Evolutionary conservation across 116 monocot species (phyloP), one percentile per base, ranked within the genome.

Genomic region (Thalassia testudinum): DNA sequence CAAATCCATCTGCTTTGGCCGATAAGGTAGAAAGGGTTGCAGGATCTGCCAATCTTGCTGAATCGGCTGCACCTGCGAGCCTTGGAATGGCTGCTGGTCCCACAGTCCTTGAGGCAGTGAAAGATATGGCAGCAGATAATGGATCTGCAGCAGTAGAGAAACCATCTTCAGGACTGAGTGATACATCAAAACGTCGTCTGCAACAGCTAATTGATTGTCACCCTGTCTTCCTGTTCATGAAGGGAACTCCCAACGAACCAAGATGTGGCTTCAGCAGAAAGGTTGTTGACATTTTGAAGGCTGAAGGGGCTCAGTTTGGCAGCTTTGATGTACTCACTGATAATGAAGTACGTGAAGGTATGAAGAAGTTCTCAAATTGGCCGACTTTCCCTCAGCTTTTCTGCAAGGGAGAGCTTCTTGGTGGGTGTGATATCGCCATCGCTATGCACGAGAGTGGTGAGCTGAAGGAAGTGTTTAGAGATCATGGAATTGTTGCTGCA

Each of bases 331-430:
- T 93, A 71, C 83, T 93, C 17, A 29, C 80, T 30, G 87, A 87
- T 63, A 62, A 74, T 44, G 87, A 87, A 19, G 87, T 93, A 12
- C 78, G 87, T 47, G 81, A 93, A 21, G 93, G 78, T 11, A 68
- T 93, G 74, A 87, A 93, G 58, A 74, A 80, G 44, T 81, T 80
- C 49, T 83, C 93, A n/a, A 87, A 87, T 28, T 87, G 93, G 87
- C 78, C 93, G 50, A 93, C 87, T 38, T 93, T 78, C 51, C 93
- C 87, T 37, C 93, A 93, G 51, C 76, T 93, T 20, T 93, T 59
- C 49, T 87, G 75, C 78, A 87, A 87, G 59, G 81, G 87, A 11
- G 93, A 93, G 56, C 74, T 93, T 59, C 47, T 93, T 59, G 93
- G 93, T 64, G 93, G 87, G 0, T 81, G 78, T 71, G 93, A 93